Base-by-base conservation (phyloP, 371 early-diverging fungal species). In the Ordospora pajunii region DNA sequence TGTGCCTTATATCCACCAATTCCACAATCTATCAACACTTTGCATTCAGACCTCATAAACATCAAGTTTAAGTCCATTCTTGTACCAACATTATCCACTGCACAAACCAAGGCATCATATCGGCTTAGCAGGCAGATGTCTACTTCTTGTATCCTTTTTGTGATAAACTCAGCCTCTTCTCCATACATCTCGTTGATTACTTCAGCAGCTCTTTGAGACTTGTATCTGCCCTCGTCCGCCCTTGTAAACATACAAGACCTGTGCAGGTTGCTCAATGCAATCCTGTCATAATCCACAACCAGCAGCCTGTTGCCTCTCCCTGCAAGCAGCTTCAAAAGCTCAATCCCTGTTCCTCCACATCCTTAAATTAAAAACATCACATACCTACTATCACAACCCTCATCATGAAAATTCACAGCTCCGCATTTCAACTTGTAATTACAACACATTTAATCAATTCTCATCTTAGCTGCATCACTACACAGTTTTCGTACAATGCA, bases 251-350 rank as follows among this genome's bases (percentile, higher is more conserved):
- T 81, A 79, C 90, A 90, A 80, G 90, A 90, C 51, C 91, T 87
- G 82, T 89, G 89, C 67, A 91, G 82, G 83, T 91, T 90, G 65
- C 87, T 87, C 45, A 89, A 76, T 70, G 89, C 89, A 52, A 91
- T 88, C 27, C 88, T 89, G 81, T 91, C 91, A 88, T 89, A 88
- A 81, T 91, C 91, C 69, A 90, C 87, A 70, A 90, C 86, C 70
- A 88, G 87, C 49, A 89, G 74, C 75, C 89, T 84, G 11, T 65
- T 43, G 4, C 46, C 40, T 1, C 10, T 22, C 4, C 10, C 21
- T 8, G 7, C 21, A 21, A 77, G 40, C 40, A 79, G 19, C 68
- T 82, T 82, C 46, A 82, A 21, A 11, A 79, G 17, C 67, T 82
- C 82, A 23, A 45, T n/a, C 14, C 82, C 82, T 21, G 71, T 67